Evolutionary conservation across 1,139 yeast species (phyloP).

Genomic region (Pichia sp.): DNA sequence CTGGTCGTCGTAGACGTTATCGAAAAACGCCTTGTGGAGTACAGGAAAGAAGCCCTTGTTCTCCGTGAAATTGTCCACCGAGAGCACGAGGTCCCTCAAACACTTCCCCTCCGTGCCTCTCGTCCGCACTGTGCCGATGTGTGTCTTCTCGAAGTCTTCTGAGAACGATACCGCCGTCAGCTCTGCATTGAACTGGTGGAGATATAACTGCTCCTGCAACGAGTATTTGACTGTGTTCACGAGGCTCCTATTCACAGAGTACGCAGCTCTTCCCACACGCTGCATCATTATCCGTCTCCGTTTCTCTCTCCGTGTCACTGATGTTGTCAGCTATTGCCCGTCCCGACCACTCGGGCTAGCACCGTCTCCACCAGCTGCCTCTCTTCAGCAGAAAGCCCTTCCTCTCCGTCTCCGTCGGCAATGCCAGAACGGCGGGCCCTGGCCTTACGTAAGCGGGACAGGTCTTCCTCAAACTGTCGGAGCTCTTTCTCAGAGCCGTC

Average conservation of each 20-base stretch:
- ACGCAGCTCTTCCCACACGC: slow-evolving; percentile 4
- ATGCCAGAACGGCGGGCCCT: not conserved
- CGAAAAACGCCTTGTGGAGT: slow-evolving; percentile 33
- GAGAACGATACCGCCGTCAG: slow-evolving; percentile 40
- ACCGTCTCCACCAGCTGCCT: not conserved
- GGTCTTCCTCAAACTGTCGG: not conserved
- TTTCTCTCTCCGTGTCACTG: not conserved
- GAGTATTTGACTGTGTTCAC: slow-evolving; percentile 23
- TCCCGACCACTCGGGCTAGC: not conserved
- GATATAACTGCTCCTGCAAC: slow-evolving; percentile 30
- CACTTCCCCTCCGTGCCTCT: slow-evolving; percentile 9
- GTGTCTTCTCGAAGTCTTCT: slow-evolving; percentile 33
- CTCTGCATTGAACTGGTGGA: slow-evolving; percentile 30
- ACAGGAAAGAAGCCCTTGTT: slow-evolving; percentile 29
- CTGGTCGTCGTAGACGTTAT: slow-evolving; percentile 46
- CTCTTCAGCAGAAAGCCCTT: not conserved
- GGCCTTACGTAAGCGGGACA: slow-evolving; percentile 7
- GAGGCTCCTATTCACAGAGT: slow-evolving; percentile 20
- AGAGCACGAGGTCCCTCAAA: slow-evolving; percentile 17
- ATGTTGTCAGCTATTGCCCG: not conserved
- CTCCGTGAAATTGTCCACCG: slow-evolving; percentile 27
- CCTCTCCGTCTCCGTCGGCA: not conserved
- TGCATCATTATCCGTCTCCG: slow-evolving; percentile 4
- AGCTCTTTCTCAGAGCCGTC: not conserved
- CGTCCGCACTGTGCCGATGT: slow-evolving; percentile 27